Percentiles rank a stretch among this genome's conserved stretches.
These are phyloP conservation scores for Paragyromitra xinjiangensis DNA, from an alignment of 495 filamentous ascomycete species.

Conservation along the genomic window DNA sequence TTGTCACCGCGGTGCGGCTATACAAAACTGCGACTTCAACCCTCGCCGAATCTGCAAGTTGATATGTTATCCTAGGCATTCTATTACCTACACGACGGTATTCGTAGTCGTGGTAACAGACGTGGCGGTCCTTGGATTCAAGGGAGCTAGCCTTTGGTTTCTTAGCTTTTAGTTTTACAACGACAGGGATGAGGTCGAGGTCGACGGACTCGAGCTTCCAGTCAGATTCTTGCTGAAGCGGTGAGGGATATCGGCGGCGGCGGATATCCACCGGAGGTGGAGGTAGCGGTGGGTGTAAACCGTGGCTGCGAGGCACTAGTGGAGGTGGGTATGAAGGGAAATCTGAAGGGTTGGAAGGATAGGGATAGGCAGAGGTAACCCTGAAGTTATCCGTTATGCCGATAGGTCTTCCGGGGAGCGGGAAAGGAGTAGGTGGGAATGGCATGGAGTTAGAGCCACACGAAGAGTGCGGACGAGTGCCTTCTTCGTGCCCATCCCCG, in stretches of 20 bases:
- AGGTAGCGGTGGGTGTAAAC: background rate
- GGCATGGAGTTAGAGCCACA: background rate
- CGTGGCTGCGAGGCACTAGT: background rate
- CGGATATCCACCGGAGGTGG: background rate
- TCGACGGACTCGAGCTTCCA: conserved; percentile 32
- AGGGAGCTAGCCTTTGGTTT: conserved; percentile 4
- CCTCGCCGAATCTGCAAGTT: conserved; percentile 26
- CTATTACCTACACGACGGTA: background rate
- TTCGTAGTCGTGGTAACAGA: background rate
- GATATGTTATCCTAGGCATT: conserved; percentile 10
- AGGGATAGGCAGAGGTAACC: background rate
- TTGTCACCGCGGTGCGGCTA: conserved; percentile 30
- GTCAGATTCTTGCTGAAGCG: conserved; percentile 29
- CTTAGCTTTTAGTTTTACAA: conserved; percentile 26
- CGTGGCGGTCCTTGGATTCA: background rate
- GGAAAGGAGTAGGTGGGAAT: background rate
- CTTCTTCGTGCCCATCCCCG: background rate
- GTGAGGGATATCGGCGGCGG: background rate
- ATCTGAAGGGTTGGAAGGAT: background rate
- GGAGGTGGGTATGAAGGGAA: background rate
- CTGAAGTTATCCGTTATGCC: background rate
- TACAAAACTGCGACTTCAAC: conserved; percentile 32
- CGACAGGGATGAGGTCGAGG: conserved; percentile 29
- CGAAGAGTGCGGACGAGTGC: background rate
- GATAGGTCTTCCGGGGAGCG: background rate